Evolutionary conservation across 495 filamentous ascomycete genomes (phyloP).

Genomic region (Letharia columbiana): DNA sequence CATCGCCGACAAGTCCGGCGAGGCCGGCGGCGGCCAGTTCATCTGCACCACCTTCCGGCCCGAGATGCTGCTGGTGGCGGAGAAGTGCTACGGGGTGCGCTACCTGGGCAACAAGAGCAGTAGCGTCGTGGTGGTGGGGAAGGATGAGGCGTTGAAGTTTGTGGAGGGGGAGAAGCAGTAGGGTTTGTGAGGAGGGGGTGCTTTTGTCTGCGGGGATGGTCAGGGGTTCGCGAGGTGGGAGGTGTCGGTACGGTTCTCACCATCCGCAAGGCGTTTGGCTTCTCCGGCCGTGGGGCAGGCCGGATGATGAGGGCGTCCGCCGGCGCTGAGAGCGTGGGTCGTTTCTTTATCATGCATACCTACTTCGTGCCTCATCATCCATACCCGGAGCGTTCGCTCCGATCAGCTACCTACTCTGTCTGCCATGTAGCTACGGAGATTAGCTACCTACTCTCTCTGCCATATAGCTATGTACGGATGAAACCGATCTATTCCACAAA

Average conservation of each 20-base stretch:
- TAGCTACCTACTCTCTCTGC: too few relatives aligned
- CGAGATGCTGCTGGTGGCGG: constrained; percentile 89
- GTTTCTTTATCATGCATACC: too few relatives aligned
- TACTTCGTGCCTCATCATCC: too few relatives aligned
- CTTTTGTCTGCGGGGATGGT: background rate
- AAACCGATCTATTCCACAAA: too few relatives aligned
- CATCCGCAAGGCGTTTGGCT: background rate
- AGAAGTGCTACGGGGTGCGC: constrained; percentile 95
- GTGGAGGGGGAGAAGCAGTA: constrained; percentile 64
- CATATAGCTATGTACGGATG: too few relatives aligned
- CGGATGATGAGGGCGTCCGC: background rate
- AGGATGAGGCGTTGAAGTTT: constrained; percentile 83
- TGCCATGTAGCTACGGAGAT: too few relatives aligned
- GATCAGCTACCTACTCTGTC: too few relatives aligned
- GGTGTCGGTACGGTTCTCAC: background rate
- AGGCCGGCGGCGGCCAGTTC: constrained; percentile 49
- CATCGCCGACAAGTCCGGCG: constrained; percentile 45
- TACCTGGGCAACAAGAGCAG: constrained; percentile 83
- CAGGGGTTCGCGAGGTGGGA: background rate
- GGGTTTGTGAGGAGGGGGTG: background rate
- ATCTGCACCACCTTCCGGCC: constrained; percentile 96
- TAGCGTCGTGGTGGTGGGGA: constrained; percentile 78
- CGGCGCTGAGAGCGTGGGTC: too few relatives aligned
- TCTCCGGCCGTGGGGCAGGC: background rate
- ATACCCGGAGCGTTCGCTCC: too few relatives aligned